Evolutionary conservation across 345 rosid species (phyloP), one percentile per base, ranked within the genome.

Genomic region (Aquilaria malaccensis): DNA sequence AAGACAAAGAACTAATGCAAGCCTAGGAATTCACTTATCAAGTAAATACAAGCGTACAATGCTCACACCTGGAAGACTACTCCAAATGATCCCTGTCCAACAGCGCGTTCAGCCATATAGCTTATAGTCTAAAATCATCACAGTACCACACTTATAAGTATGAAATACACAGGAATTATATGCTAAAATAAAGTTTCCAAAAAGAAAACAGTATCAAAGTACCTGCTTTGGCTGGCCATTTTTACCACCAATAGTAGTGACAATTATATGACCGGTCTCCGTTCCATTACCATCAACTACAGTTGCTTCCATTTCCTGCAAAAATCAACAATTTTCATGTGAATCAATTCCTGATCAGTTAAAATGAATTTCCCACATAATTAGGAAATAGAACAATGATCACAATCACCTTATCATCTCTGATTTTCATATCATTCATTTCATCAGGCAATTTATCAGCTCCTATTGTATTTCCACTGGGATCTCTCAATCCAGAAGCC

Each of bases 401-500:
- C 51, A 5, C 33, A 30, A 68, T 47, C 62, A 73, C 80, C 71
- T 77, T 77, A 50, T 84, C 86, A 66, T 84, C 89, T 66, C 80
- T 84, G 30, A 81, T 81, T 70, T 77, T 84, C 85, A 84, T 81
- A 13, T 84, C 89, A 67, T 79, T 76, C 74, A 84, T 79, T 66
- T 83, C 83, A 67, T 79, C 83, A 2, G 84, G 86, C 47, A 81
- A 62, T 61, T 68, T 74, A 6, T 81, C 86, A 22, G 66, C 78
- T 7, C 30, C 57, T 10, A 67, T 32, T 15, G 68, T 61, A 77
- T 52, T 58, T 48, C 53, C 67, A 60, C 33, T 70, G 45, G 64
- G 65, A 64, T 64, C 67, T 33, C 72, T 49, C 50, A 55, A 61
- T 31, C 33, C 60, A 46, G 75, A 56, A 68, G 73, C 45, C 45